Conservation (phyloP, 139 green algal species). For the Micromonas commoda region DNA sequence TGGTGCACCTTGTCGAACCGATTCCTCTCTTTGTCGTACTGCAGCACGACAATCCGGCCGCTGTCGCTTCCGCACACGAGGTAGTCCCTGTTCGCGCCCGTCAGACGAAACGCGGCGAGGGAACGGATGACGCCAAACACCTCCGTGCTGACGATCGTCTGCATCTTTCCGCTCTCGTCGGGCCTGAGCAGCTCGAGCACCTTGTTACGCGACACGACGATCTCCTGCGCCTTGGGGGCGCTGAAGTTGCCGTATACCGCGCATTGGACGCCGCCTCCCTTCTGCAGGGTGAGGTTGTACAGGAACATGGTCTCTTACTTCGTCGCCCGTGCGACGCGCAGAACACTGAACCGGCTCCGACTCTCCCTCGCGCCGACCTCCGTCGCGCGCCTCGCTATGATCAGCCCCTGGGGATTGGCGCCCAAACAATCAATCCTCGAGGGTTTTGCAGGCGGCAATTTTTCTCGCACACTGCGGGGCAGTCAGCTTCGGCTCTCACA, state of each 20-base stretch:
- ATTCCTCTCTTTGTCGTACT: conserved; percentile 80
- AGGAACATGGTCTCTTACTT: conserved; percentile 1
- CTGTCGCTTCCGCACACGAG: conserved; percentile 86
- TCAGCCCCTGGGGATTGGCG: too few relatives aligned
- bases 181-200: conserved; percentile 93
- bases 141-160: conserved; percentile 53
- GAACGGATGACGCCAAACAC: conserved; percentile 87
- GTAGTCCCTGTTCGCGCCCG: conserved; percentile 73
- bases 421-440: too few relatives aligned
- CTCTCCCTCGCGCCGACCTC: too few relatives aligned
- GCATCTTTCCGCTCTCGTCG: conserved; percentile 71
- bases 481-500: too few relatives aligned
- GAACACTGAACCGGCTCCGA: neutral
- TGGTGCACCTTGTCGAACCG: conserved; percentile 86
- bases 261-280: neutral
- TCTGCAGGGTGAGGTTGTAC: conserved; percentile 27
- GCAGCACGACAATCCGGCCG: conserved; percentile 89
- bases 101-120: conserved; percentile 79
- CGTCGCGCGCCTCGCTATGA: too few relatives aligned
- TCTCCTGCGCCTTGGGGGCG: conserved; percentile 87
- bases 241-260: conserved; percentile 81
- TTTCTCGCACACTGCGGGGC: too few relatives aligned
- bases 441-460: too few relatives aligned
- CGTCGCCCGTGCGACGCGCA: neutral
- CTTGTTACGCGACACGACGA: conserved; percentile 80